Evolutionary conservation across 441 rosid genomes (phyloP), one percentile per base, ranked within the genome.

Genomic region (Gossypium gossypioides): DNA sequence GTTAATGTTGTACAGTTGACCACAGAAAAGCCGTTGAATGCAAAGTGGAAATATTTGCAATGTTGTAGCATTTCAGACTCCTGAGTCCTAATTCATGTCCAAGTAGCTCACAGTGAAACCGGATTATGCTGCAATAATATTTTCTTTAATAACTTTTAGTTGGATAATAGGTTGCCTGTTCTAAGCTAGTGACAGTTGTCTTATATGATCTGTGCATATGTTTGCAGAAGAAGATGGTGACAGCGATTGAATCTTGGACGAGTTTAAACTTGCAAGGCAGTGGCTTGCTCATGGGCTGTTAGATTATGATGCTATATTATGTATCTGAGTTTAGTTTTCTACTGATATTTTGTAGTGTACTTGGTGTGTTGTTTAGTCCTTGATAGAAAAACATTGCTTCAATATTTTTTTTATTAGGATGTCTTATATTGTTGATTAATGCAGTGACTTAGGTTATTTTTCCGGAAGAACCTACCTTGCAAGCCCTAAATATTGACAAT

Each of bases 161-260:
- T 29, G 12, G 27, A 27, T 51, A 29, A 18, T 68, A 19, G 34
- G 4, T 42, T 75, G 51, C 40, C 16, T n/a, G 19, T 60, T 59
- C 29, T 52, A 21, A 22, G 25, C 48, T 27, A 21, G 10, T 68
- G 19, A 54, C 7, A 18, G 6, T 72, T 37, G 0, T n/a, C 74
- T 72, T 21, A 71, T 51, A 21, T 40, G 19, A 46, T 18, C 22
- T 62, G 19, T 65, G n/a, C n/a, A 8, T 15, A 52, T 27, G 0
- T 44, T 21, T 80, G 86, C 87, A 86, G 88, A 66, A 70, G 73
- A 73, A 51, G 86, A 75, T 1, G 83, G 81, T 0, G 88, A 81
- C 78, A 84, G 81, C 34, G 85, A 83, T 25, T 88, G 77, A 84
- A 74, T 73, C 59, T 62, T 19, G 55, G 48, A 60, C 42, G 19